Percentiles rank a stretch among this genome's conserved stretches.
phyloP scores from a whole-genome alignment of 371 early-diverging fungal genomes.

The Nosema muscidifuracis region DNA sequence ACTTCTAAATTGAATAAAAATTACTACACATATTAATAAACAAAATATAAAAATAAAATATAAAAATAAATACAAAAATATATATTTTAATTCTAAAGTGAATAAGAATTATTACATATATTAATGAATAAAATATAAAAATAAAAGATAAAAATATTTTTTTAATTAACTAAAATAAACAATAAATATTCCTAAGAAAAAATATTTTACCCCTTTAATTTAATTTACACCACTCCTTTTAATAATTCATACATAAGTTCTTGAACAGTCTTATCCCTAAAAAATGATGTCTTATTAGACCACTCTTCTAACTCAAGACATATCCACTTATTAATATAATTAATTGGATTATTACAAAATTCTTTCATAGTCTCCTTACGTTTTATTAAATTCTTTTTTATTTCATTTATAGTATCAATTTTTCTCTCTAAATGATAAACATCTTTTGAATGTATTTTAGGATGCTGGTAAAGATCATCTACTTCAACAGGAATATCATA shows the following conservation, averaged over 20 bases:
- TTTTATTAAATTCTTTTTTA: constrained; percentile 51
- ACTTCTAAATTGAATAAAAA: not conserved
- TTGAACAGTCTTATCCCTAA: constrained; percentile 57
- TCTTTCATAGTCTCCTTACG: constrained; percentile 38
- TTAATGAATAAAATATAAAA: not conserved
- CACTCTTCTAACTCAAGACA: constrained; percentile 44
- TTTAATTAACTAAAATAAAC: no score
- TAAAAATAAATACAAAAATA: not conserved
- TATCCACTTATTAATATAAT: constrained; percentile 59
- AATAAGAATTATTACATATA: not conserved
- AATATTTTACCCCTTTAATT: no score
- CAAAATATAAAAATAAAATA: not conserved
- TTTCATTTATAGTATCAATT: constrained; percentile 47
- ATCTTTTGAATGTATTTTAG: constrained; percentile 50
- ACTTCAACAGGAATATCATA: constrained; percentile 58
- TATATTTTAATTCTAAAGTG: not conserved
- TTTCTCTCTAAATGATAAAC: constrained; percentile 57
- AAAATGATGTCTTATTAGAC: constrained; percentile 50
- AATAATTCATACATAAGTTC: constrained; percentile 57
- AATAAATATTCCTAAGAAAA: no score
- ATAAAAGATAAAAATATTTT: no score
- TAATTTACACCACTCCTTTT: constrained; percentile 21
- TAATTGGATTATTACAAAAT: constrained; percentile 53
- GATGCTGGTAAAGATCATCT: constrained; percentile 56
- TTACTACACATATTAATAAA: not conserved